Base-by-base conservation (phyloP, 2,329 filamentous ascomycete genomes). In the Fusarium mundagurra region DNA sequence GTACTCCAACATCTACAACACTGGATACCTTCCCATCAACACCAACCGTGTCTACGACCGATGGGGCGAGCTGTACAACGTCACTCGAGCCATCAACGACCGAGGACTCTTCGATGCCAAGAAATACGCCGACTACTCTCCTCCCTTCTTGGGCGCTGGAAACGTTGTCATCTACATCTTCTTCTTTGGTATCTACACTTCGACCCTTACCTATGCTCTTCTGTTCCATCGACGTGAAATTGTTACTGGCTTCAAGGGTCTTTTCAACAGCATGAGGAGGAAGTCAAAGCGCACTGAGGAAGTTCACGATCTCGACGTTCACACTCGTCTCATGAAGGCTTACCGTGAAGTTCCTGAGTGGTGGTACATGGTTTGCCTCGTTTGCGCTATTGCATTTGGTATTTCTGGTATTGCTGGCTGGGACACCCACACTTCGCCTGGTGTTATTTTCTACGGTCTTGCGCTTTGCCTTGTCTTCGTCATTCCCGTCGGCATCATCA, bases 1-100 rank as follows among this genome's bases (percentile, higher is more conserved):
- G 82, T 93, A 88, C 79, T 86, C 83, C 50, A 89, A 90, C 61
- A 81, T 87, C 4, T 92, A 87, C 82, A 88, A 89, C 79, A 87
- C 86, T 17, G 84, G 86, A 59, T 91, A 89, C 72, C 80, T 88
- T 33, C 85, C 85, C 36, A 86, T 89, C 81, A 88, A 86, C 81
- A 86, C 84, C 27, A 88, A 88, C 79, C 81, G 82, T 18, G 83
- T 88, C 31, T 88, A 82, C 69, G 86, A 89, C 69, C 86, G 87
- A 75, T 86, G 83, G 34, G 87, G 84, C 22, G 58, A 80, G 7
- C 76, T 83, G 9, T 89, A 88, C 81, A 86, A 88, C 61, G 85
- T 88, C 38, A 83, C 82, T 24, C 76, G 74, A 4, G 83, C 83
- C 17, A 81, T 86, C 61, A 81, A 87, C 72, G 79, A 83, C 7